These are phyloP conservation scores for Pelagomonas calceolata DNA, from an alignment of 108 stramenopile species.

Conservation along the genomic window DNA sequence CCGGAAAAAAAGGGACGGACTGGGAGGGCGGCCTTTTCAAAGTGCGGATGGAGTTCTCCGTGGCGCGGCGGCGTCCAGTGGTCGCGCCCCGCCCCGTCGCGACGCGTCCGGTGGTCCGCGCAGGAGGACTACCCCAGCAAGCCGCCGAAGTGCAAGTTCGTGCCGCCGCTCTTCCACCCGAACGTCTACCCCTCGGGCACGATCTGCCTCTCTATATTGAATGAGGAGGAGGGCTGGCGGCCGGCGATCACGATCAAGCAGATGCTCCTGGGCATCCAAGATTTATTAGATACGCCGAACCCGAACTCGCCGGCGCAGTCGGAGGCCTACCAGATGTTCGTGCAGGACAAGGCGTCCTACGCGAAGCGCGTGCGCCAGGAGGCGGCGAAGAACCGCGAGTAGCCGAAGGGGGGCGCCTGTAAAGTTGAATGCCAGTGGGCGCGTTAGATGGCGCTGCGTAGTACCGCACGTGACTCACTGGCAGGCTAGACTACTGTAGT, in stretches of 20 bases:
- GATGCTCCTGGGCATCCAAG: slow-evolving; percentile 92
- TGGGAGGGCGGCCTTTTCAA: slow-evolving; percentile 97
- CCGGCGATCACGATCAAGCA: slow-evolving; percentile 95
- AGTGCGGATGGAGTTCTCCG: slow-evolving; percentile 66
- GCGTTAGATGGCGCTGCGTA: too few species aligned
- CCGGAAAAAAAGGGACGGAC: slow-evolving; percentile 79
- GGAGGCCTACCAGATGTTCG: slow-evolving; percentile 82
- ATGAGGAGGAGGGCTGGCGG: slow-evolving; percentile 97
- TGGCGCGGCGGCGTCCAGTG: too few species aligned
- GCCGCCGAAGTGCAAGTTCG: slow-evolving; percentile 94
- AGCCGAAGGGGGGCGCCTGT: too few species aligned
- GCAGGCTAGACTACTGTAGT: too few species aligned
- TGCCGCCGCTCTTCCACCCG: slow-evolving; percentile 70
- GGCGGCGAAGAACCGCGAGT: slow-evolving; percentile 44
- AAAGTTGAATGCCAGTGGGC: too few species aligned
- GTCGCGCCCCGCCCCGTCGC: not conserved
- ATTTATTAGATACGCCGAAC: slow-evolving; percentile 89
- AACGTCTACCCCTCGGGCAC: slow-evolving; percentile 88
- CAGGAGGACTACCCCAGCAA: slow-evolving; percentile 90
- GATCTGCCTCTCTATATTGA: slow-evolving; percentile 89
- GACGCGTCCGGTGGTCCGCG: slow-evolving; percentile 31
- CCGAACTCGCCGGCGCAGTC: slow-evolving; percentile 82
- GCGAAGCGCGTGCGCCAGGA: slow-evolving; percentile 64
- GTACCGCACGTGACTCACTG: too few species aligned
- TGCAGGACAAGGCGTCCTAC: slow-evolving; percentile 72